phyloP scores from a whole-genome alignment of 352 stramenopile species.

The Pythium volutum region DNA sequence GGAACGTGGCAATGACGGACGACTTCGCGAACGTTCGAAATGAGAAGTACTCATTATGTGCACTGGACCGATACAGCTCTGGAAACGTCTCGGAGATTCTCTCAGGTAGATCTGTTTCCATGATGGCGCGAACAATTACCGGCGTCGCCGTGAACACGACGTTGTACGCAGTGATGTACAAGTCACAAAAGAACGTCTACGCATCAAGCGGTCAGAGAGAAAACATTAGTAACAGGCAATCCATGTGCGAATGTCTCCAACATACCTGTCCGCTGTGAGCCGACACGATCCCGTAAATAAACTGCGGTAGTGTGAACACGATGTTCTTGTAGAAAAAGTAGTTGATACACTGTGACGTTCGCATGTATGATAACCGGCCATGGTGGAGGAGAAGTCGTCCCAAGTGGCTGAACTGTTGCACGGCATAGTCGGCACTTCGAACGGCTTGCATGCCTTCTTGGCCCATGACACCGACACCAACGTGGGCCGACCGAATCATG shows the following conservation, averaged over 20 bases:
- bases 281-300: constrained; percentile 84
- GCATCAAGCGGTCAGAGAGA: background rate
- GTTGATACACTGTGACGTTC: constrained; percentile 93
- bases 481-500: constrained; percentile 99
- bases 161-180: constrained; percentile 94
- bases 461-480: constrained; percentile 97
- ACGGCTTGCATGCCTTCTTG: constrained; percentile 94
- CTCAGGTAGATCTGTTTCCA: constrained; percentile 79
- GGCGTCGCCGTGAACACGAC: constrained; percentile 91
- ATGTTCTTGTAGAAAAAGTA: constrained; percentile 99
- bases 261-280: constrained; percentile 83
- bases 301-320: constrained; percentile 87
- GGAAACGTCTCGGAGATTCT: constrained; percentile 63
- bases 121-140: constrained; percentile 73
- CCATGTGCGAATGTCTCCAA: background rate
- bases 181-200: constrained; percentile 74
- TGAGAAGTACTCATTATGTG: constrained; percentile 63
- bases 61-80: constrained; percentile 64
- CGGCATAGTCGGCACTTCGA: constrained; percentile 73
- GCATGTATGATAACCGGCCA: constrained; percentile 94
- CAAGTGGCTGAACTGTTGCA: constrained; percentile 83
- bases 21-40: constrained; percentile 41
- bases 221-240: background rate
- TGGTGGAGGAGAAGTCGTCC: constrained; percentile 71
- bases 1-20: constrained; percentile 40